A percentile compares a stretch with the other conserved stretches of the same genome.
Conservation (phyloP, 805 yeast species). For the Candida sonorensis region DNA sequence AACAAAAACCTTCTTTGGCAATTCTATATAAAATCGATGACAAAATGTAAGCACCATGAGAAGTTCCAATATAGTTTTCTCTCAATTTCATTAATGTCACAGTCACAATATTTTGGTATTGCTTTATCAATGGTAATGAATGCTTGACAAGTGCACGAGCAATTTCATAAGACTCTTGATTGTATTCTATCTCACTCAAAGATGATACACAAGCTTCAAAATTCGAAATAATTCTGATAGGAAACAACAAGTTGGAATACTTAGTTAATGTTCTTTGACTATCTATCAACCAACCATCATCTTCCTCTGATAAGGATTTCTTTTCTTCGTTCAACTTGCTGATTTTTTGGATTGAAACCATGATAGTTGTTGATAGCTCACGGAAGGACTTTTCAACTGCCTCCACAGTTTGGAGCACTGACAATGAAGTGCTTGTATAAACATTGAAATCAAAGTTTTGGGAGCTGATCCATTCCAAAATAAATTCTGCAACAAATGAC, state of each 20-base stretch:
- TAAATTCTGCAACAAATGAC: conserved; percentile 42
- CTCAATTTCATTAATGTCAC: conserved; percentile 38
- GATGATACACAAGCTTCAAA: conserved; percentile 24
- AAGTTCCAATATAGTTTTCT: conserved; percentile 42
- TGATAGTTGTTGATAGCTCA: conserved; percentile 47
- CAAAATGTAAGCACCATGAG: conserved; percentile 58
- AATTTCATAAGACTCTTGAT: conserved; percentile 29
- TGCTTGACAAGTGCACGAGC: conserved; percentile 46
- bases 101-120: conserved; percentile 46
- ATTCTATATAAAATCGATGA: conserved; percentile 49
- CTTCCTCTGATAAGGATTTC: conserved; percentile 33
- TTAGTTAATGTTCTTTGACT: conserved; percentile 39
- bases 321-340: conserved; percentile 30
- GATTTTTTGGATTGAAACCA: conserved; percentile 62
- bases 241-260: conserved; percentile 32
- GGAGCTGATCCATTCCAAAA: conserved; percentile 39
- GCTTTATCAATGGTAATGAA: conserved; percentile 55
- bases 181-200: conserved; percentile 32
- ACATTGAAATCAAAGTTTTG: conserved; percentile 16
- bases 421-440: conserved; percentile 23
- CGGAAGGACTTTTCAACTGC: conserved; percentile 44
- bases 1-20: conserved; percentile 82
- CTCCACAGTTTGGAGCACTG: conserved; percentile 8
- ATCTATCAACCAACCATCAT: conserved; percentile 61
- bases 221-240: conserved; percentile 12